Conservation (phyloP, 352 stramenopile species). For the Pythium rhizo-oryzae region DNA sequence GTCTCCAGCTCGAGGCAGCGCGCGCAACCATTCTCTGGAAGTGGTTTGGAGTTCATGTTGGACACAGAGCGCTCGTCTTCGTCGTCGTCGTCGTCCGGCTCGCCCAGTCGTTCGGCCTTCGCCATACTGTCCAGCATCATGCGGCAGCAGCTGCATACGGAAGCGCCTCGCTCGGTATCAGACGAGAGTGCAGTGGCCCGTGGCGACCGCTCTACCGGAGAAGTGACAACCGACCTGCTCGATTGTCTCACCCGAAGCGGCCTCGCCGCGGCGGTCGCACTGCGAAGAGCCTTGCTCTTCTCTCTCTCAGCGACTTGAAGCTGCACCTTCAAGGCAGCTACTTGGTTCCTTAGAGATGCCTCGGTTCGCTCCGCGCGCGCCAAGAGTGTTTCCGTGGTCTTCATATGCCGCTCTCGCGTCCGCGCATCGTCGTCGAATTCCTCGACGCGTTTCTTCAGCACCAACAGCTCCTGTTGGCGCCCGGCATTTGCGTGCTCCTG, state of each 20-base stretch:
- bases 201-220: not conserved
- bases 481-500: constrained; percentile 21
- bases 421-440: constrained; percentile 21
- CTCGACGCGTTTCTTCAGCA: constrained; percentile 28
- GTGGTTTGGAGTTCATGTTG: too few relatives aligned
- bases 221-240: not conserved
- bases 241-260: not conserved
- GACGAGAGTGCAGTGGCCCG: too few relatives aligned
- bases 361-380: constrained; percentile 39
- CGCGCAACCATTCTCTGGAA: constrained; percentile 1
- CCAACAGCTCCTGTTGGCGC: constrained; percentile 25
- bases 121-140: constrained; percentile 20
- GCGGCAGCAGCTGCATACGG: constrained; percentile 18
- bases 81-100: constrained; percentile 20
- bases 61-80: not conserved
- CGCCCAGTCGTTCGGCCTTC: constrained; percentile 28
- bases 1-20: constrained; percentile 32
- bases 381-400: constrained; percentile 31
- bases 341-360: constrained; percentile 32
- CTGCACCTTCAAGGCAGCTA: constrained; percentile 31
- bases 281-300: constrained; percentile 23
- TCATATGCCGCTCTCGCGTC: constrained; percentile 14
- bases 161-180: not conserved
- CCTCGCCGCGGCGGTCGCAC: not conserved
- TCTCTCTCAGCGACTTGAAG: constrained; percentile 26